A percentile compares a stretch with the other conserved stretches of the same genome.
These are phyloP conservation scores for Phoma sp. DNA, from an alignment of 2,329 filamentous ascomycete genomes.

Conservation along the genomic window DNA sequence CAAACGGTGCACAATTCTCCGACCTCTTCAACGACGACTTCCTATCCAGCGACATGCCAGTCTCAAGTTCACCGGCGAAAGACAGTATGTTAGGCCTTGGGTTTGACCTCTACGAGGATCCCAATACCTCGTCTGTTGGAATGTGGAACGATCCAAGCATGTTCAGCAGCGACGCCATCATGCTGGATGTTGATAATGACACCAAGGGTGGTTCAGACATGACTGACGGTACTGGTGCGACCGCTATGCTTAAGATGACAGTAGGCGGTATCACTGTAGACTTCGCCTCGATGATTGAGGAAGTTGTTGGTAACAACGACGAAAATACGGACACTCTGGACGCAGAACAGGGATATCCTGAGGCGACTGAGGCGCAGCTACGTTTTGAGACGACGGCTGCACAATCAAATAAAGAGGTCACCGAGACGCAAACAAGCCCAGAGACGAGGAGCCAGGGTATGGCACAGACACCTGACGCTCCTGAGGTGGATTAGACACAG, in stretches of 20 bases:
- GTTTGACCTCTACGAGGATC: conserved; percentile 50
- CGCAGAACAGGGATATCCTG: background rate
- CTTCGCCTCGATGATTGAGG: conserved; percentile 48
- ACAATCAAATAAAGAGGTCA: background rate
- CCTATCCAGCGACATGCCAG: conserved; percentile 47
- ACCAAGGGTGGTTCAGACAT: conserved; percentile 10
- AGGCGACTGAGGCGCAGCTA: background rate
- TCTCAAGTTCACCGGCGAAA: conserved; percentile 46
- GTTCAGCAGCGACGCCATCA: conserved; percentile 42
- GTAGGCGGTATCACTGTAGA: conserved; percentile 42
- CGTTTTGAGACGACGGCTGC: background rate
- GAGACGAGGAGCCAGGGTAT: conserved; percentile 20
- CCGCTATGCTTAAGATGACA: conserved; percentile 34
- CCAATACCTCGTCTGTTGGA: conserved; percentile 42
- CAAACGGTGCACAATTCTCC: conserved; percentile 30
- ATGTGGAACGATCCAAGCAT: conserved; percentile 45
- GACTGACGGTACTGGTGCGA: conserved; percentile 1
- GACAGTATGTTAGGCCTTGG: conserved; percentile 29
- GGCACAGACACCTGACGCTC: conserved; percentile 25
- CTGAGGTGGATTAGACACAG: conserved; percentile 11
- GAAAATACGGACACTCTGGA: conserved; percentile 7
- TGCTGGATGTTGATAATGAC: conserved; percentile 25
- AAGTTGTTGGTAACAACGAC: conserved; percentile 39
- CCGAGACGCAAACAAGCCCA: conserved; percentile 9
- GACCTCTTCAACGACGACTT: conserved; percentile 44